These are phyloP conservation scores for Fraxinus cuspidata DNA, from an alignment of 257 asterid species.

Conservation along the genomic window DNA sequence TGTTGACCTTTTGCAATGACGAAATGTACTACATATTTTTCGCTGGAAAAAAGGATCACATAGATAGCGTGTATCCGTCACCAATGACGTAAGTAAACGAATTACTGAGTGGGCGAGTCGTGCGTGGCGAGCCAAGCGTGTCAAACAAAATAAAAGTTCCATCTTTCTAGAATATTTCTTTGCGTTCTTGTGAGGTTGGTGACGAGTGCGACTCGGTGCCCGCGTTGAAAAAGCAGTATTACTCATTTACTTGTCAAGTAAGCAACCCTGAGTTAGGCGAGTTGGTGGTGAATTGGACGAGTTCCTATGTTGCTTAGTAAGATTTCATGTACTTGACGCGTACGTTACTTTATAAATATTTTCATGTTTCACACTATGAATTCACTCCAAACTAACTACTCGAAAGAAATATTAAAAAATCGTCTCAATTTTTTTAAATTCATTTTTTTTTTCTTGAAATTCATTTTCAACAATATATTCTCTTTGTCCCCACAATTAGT, in stretches of 20 bases:
- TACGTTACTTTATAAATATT: not conserved
- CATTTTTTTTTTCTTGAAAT: no score
- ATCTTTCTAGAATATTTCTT: not conserved
- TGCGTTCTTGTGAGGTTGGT: not conserved
- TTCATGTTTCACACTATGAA: not conserved
- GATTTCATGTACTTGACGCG: not conserved
- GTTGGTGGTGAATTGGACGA: not conserved
- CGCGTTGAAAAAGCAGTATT: not conserved
- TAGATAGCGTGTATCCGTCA: not conserved
- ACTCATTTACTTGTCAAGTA: not conserved
- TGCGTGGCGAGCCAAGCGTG: slow-evolving; percentile 1
- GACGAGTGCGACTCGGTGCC: not conserved
- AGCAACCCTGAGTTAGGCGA: not conserved
- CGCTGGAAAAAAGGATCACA: not conserved
- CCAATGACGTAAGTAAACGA: not conserved
- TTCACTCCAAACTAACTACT: not conserved
- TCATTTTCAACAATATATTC: no score
- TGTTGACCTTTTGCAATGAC: slow-evolving; percentile 23
- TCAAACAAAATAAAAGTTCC: not conserved
- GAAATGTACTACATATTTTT: not conserved
- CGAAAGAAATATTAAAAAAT: no score
- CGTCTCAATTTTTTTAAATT: no score
- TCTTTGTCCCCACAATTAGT: no score
- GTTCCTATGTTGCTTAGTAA: slow-evolving; percentile 4
- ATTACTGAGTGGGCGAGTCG: not conserved